These are phyloP conservation scores for Pythium brachiatum DNA, from an alignment of 352 stramenopile species.

Conservation along the genomic window DNA sequence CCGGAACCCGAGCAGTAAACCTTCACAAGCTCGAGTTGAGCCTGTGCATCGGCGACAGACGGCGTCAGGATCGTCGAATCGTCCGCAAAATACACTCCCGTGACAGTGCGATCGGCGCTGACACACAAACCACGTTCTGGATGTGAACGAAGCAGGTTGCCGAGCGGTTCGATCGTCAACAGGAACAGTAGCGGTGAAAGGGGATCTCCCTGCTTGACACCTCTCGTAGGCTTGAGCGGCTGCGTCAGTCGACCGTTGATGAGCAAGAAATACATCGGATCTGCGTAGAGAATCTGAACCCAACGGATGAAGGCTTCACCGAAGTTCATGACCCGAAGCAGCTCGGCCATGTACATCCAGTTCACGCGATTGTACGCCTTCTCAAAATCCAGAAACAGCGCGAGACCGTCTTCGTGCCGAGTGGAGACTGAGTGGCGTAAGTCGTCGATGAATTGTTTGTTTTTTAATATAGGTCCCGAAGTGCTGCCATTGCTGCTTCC, in stretches of 20 bases:
- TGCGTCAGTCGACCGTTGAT: constrained; percentile 20
- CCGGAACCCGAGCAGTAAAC: constrained; percentile 25
- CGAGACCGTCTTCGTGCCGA: constrained; percentile 8
- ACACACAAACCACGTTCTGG: constrained; percentile 10
- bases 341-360: constrained; percentile 17
- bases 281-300: constrained; percentile 18
- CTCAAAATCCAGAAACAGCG: constrained; percentile 27
- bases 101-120: neutral
- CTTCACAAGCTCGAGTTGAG: constrained; percentile 21
- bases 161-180: constrained; percentile 24
- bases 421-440: constrained; percentile 19
- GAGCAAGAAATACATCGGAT: constrained; percentile 8
- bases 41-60: neutral
- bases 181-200: constrained; percentile 24
- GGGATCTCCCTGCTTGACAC: constrained; percentile 31
- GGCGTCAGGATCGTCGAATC: constrained; percentile 24
- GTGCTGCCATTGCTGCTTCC: constrained; percentile 18
- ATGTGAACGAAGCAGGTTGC: constrained; percentile 14
- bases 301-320: constrained; percentile 10
- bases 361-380: constrained; percentile 31
- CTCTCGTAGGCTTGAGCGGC: constrained; percentile 5
- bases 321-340: constrained; percentile 21
- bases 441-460: constrained; percentile 20
- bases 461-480: too few relatives aligned
- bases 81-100: constrained; percentile 24